Base-by-base conservation (phyloP, 441 rosid species). In the Corymbia calophylla region DNA sequence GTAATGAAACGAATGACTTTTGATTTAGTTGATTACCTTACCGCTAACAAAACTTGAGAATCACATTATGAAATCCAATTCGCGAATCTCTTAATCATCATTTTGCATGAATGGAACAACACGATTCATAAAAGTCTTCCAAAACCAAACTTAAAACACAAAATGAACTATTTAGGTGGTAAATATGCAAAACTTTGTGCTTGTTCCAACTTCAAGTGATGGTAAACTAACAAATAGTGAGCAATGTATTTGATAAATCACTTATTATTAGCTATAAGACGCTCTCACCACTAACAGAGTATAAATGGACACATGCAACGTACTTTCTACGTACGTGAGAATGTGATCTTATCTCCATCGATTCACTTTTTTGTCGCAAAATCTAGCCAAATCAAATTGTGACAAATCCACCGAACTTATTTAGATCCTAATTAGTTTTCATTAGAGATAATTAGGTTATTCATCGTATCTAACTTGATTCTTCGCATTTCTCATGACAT, bases 401-500 rank as follows among this genome's bases (percentile, higher is more conserved):
- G 62, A 56, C 13, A 56, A 56, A 56, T 23, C 62, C 62, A 56
- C 25, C 62, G 4, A 56, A 56, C 62, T 56, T 56, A 56, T 23
- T 56, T 56, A 56, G 62, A 29, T 23, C 25, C 29, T 0, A 56
- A 29, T 56, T 12, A 56, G 2, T 56, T 56, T 56, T 56, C 0
- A 5, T 23, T 23, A 9, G 5, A 56, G 25, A 56, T 56, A 0
- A 56, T 56, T 56, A 56, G 6, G 62, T 21, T 56, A 56, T 56
- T 23, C 23, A 4, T 1, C 0, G 0, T 23, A 56, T 9, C 1
- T 56, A 0, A 56, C 62, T 56, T 56, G 13, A 56, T 23, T 56
- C 12, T 56, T 29, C 29, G 2, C 25, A 56, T 56, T 23, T 56
- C 29, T 23, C 9, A 56, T 56, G 23, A 21, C 62, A 56, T 56